These are phyloP conservation scores for Ceratocystiopsis brevicomis DNA, from an alignment of 2,329 filamentous ascomycete species.

Conservation along the genomic window DNA sequence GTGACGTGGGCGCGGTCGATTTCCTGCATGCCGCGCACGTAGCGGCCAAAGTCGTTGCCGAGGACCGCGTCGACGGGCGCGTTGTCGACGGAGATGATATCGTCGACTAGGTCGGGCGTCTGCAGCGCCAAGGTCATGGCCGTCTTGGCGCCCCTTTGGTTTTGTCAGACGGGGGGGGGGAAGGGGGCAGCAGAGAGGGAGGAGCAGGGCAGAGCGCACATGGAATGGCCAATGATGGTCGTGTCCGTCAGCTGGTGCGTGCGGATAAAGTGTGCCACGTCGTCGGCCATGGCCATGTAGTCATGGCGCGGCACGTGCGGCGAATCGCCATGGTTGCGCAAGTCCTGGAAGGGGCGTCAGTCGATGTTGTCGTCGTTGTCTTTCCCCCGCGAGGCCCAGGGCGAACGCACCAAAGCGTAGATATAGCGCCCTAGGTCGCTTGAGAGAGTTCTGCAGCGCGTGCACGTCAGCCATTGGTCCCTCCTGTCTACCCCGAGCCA, in stretches of 20 bases:
- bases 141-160: slow-evolving; percentile 62
- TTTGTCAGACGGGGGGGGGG: neutral
- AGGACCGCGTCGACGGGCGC: slow-evolving; percentile 68
- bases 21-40: slow-evolving; percentile 67
- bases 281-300: slow-evolving; percentile 65
- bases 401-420: slow-evolving; percentile 51
- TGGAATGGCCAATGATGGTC: slow-evolving; percentile 82
- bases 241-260: slow-evolving; percentile 49
- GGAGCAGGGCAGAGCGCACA: slow-evolving; percentile 31
- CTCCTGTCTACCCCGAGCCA: no score
- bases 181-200: neutral
- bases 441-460: slow-evolving; percentile 45
- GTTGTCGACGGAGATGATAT: slow-evolving; percentile 77
- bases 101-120: slow-evolving; percentile 45
- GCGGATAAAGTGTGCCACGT: slow-evolving; percentile 61
- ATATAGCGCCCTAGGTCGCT: slow-evolving; percentile 63
- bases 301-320: slow-evolving; percentile 60
- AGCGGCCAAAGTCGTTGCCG: slow-evolving; percentile 55
- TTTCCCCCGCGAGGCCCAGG: no score
- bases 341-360: slow-evolving; percentile 35
- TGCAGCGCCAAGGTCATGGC: slow-evolving; percentile 73
- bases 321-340: slow-evolving; percentile 85
- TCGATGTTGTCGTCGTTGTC: neutral
- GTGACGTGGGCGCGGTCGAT: slow-evolving; percentile 52
- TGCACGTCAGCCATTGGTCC: neutral